Evolutionary conservation across 768 basidiomycete genomes (phyloP).

Genomic region (Cyclocybe cylindracea): DNA sequence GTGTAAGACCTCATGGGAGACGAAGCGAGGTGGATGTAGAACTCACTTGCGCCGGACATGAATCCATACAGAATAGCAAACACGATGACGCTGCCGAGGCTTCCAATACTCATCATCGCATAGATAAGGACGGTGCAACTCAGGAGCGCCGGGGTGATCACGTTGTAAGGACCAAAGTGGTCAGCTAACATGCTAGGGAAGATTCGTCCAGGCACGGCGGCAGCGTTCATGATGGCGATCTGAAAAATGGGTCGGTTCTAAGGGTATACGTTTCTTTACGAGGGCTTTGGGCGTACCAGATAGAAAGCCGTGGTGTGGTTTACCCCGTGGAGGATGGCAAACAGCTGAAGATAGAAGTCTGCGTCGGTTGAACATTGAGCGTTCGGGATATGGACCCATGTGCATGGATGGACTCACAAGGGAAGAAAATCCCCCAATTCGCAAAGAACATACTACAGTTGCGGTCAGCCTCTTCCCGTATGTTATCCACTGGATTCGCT

Average conservation of each 20-base stretch:
- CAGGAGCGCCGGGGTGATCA: slow-evolving; percentile 25
- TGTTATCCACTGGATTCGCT: no score
- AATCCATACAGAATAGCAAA: slow-evolving; percentile 41
- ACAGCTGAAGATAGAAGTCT: slow-evolving; percentile 37
- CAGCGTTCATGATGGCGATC: slow-evolving; percentile 26
- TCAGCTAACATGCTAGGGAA: slow-evolving; percentile 21
- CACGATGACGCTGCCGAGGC: slow-evolving; percentile 25
- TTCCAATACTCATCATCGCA: slow-evolving; percentile 31
- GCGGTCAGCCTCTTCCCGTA: no score
- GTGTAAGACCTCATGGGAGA: background rate
- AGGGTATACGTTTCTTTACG: background rate
- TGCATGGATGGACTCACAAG: background rate
- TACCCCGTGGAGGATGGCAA: slow-evolving; percentile 28
- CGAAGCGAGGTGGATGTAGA: background rate
- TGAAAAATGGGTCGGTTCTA: background rate
- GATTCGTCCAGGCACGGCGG: slow-evolving; percentile 23
- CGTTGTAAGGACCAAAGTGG: slow-evolving; percentile 21
- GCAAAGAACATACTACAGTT: no score
- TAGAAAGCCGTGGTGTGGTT: slow-evolving; percentile 27
- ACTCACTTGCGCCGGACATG: slow-evolving; percentile 29
- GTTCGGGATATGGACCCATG: background rate
- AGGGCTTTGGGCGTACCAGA: slow-evolving; percentile 16
- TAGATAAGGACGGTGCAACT: slow-evolving; percentile 31
- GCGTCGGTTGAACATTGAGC: background rate
- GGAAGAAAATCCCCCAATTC: slow-evolving; percentile 7